Base-by-base conservation (phyloP, 2,329 filamentous ascomycete species). In the Huntiella moniliformis region DNA sequence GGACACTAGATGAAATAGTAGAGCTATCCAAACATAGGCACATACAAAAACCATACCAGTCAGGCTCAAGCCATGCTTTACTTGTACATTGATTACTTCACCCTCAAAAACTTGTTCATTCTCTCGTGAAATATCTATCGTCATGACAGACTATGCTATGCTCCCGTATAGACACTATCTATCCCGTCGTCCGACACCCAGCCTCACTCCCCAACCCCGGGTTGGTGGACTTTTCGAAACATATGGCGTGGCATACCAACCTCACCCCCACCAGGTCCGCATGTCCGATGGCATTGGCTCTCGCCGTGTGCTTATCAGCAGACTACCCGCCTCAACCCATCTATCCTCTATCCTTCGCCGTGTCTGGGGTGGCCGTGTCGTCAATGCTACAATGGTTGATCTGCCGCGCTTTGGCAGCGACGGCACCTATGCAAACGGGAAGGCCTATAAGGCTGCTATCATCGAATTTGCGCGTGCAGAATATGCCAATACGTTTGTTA, bases 241-340 rank as follows among this genome's bases (percentile, higher is more conserved):
- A 12, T 31, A 41, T 15, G 39, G 39, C 39, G n/a, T 22, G 5
- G 11, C 18, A 18, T 41, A 18, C 12, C 12, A 8, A 12, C 39
- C 18, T 13, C 5, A 12, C 18, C 17, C 39, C 18, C 12, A 31
- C 28, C 11, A 12, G 18, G n/a, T 28, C 39, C 39, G 11, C 17
- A 18, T 15, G 12, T 13, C 8, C 11, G 39, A 41, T 32, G 18
- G 15, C 18, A 18, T 31, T 31, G 43, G 47, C 15, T 46, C 53
- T 6, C 56, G 58, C 0, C 53, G 56, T 0, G 50, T 60, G 0
- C 5, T 58, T 0, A 31, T 61, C 0, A 31, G 40, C 8, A 54
- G 56, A 3, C 46, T 61, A 0, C 57, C 59, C 2, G 8, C 35
- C 4, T 18, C 34, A 5, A 31, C 43, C 11, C 42, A 44, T 28